These are phyloP conservation scores for Geranomyces michiganensis DNA, from an alignment of 192 early-diverging fungal species.

Conservation along the genomic window DNA sequence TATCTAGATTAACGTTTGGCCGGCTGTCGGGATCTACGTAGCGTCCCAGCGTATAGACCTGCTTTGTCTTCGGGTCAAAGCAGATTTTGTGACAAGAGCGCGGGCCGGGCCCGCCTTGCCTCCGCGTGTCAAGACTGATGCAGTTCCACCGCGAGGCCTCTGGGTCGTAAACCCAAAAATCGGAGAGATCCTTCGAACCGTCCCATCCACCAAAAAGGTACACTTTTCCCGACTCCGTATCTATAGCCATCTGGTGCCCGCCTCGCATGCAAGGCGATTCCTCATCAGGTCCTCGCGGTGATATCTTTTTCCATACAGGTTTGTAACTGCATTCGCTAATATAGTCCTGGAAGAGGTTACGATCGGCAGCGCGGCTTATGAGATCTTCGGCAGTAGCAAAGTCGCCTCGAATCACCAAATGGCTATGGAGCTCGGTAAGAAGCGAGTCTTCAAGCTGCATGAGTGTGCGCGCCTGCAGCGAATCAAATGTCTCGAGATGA, in stretches of 20 bases:
- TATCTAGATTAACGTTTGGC: conserved; percentile 68
- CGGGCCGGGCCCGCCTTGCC: conserved; percentile 82
- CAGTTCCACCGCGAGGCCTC: conserved; percentile 69
- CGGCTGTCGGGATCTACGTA: conserved; percentile 82
- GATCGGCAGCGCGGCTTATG: conserved; percentile 60
- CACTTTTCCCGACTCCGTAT: conserved; percentile 65
- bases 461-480: conserved; percentile 64
- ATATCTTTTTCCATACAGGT: conserved; percentile 67
- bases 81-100: conserved; percentile 93
- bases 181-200: conserved; percentile 80
- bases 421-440: conserved; percentile 71
- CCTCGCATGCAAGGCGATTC: conserved; percentile 66
- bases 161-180: conserved; percentile 85
- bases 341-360: conserved; percentile 75
- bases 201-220: conserved; percentile 97
- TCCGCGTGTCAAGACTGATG: conserved; percentile 74
- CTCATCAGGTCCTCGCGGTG: conserved; percentile 23
- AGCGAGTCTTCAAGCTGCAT: conserved; percentile 79
- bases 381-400: conserved; percentile 75
- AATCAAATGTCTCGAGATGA: conserved; percentile 70
- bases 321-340: conserved; percentile 70
- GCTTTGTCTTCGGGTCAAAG: conserved; percentile 73
- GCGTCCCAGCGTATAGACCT: conserved; percentile 84
- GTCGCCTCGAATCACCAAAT: conserved; percentile 63
- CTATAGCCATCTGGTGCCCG: conserved; percentile 97